Evolutionary conservation across 257 asterid species (phyloP).

Genomic region (Plantago elongata): DNA sequence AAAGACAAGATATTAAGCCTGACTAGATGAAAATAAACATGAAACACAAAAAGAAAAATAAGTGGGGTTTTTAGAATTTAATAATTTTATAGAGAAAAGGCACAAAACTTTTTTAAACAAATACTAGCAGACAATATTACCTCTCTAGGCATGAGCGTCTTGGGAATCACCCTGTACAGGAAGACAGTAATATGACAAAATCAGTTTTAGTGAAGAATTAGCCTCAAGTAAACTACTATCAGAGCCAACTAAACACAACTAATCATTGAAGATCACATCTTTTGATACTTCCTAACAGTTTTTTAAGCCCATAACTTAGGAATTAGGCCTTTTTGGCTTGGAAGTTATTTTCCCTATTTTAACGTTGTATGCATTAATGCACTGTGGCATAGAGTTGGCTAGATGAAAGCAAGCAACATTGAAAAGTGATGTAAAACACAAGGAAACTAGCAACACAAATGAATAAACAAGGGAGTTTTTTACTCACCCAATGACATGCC

Average conservation of each 20-base stretch:
- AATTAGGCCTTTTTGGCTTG: not conserved
- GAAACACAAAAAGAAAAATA: not conserved
- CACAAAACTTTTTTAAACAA: constrained; percentile 28
- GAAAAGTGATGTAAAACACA: constrained; percentile 19
- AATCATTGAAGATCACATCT: constrained; percentile 14
- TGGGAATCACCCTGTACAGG: constrained; percentile 95
- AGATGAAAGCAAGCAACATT: no score
- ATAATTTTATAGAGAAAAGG: constrained; percentile 30
- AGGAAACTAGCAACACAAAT: constrained; percentile 3
- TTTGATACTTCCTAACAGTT: not conserved
- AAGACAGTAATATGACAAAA: constrained; percentile 67
- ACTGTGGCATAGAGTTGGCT: no score
- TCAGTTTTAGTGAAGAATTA: constrained; percentile 30
- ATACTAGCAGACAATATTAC: constrained; percentile 41
- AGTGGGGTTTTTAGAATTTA: constrained; percentile 20
- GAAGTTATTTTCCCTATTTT: no score
- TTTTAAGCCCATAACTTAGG: not conserved
- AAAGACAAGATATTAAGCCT: not conserved
- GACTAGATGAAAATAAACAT: not conserved
- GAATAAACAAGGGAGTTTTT: no score
- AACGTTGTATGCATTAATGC: no score
- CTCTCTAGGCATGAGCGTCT: constrained; percentile 99
- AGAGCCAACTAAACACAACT: constrained; percentile 12
- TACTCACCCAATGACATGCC: constrained; percentile 81
- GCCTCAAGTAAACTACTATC: not conserved